A percentile compares a stretch with the other conserved stretches of the same genome.
These are phyloP conservation scores for Hypoxylon subgilvum DNA, from an alignment of 495 filamentous ascomycete species.

Conservation along the genomic window DNA sequence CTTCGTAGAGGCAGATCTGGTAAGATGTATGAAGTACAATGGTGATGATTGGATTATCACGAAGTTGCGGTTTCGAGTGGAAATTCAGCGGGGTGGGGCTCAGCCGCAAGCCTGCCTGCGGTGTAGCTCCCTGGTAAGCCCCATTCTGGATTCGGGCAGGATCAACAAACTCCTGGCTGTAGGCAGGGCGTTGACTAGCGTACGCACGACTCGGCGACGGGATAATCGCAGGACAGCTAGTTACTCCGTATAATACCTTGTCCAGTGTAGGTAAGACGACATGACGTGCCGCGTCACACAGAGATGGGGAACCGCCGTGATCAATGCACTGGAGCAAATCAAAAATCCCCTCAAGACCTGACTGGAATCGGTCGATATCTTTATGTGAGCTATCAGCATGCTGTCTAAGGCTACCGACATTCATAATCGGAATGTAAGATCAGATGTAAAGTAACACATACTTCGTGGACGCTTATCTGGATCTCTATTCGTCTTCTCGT, in stretches of 20 bases:
- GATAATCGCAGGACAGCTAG: constrained; percentile 22
- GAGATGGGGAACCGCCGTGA: too few species aligned
- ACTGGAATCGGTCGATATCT: not conserved
- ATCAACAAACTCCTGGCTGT: constrained; percentile 4
- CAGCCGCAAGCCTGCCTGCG: too few species aligned
- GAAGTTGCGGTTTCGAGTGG: too few species aligned
- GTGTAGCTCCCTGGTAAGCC: too few species aligned
- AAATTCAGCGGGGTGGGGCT: too few species aligned
- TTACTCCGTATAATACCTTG: constrained; percentile 21
- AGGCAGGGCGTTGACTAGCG: constrained; percentile 10
- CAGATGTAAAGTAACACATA: not conserved
- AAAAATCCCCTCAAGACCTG: too few species aligned
- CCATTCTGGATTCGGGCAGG: not conserved
- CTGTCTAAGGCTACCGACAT: constrained; percentile 1
- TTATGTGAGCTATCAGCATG: constrained; percentile 3
- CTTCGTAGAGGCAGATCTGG: too few species aligned
- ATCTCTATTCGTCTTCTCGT: not conserved
- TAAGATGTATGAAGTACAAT: too few species aligned
- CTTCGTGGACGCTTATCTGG: not conserved
- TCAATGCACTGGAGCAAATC: too few species aligned
- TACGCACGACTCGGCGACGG: constrained; percentile 19
- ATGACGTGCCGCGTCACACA: too few species aligned
- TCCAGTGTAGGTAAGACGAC: constrained; percentile 5
- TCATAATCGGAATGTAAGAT: not conserved
- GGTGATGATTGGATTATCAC: too few species aligned